phyloP scores from a whole-genome alignment of 1,139 yeast species.

The Blastobotrys proliferans region DNA sequence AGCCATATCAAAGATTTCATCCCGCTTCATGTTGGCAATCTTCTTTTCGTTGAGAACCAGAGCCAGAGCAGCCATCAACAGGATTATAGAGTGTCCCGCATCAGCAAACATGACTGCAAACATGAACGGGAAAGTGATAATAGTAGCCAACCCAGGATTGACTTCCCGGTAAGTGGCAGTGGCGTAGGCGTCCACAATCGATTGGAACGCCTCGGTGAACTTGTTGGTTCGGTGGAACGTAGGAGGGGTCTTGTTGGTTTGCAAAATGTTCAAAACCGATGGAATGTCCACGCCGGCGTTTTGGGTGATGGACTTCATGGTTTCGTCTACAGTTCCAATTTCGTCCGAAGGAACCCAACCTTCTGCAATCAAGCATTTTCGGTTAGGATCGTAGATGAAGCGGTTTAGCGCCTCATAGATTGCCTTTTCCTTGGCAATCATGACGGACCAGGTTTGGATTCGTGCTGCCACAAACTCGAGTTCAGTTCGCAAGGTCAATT shows the following conservation, averaged over 20 bases:
- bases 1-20: constrained; percentile 96
- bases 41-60: constrained; percentile 66
- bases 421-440: constrained; percentile 64
- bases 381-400: constrained; percentile 77
- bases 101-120: constrained; percentile 99
- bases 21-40: constrained; percentile 66
- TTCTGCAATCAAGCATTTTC: constrained; percentile 92
- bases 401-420: constrained; percentile 72
- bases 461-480: constrained; percentile 71
- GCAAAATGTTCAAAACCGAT: constrained; percentile 73
- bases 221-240: constrained; percentile 90
- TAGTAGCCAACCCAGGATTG: constrained; percentile 92
- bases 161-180: constrained; percentile 92
- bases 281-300: constrained; percentile 56
- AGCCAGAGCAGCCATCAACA: constrained; percentile 65
- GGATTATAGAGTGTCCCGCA: constrained; percentile 87
- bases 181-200: constrained; percentile 93
- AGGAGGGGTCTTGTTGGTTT: constrained; percentile 86
- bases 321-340: constrained; percentile 41
- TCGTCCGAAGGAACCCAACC: constrained; percentile 85
- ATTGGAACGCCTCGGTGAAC: constrained; percentile 87
- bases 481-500: constrained; percentile 67
- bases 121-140: constrained; percentile 96
- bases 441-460: constrained; percentile 63
- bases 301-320: constrained; percentile 57